A percentile compares a stretch with the other conserved stretches of the same genome.
These are phyloP conservation scores for Xylaria longipes DNA, from an alignment of 495 filamentous ascomycete genomes.

Conservation along the genomic window DNA sequence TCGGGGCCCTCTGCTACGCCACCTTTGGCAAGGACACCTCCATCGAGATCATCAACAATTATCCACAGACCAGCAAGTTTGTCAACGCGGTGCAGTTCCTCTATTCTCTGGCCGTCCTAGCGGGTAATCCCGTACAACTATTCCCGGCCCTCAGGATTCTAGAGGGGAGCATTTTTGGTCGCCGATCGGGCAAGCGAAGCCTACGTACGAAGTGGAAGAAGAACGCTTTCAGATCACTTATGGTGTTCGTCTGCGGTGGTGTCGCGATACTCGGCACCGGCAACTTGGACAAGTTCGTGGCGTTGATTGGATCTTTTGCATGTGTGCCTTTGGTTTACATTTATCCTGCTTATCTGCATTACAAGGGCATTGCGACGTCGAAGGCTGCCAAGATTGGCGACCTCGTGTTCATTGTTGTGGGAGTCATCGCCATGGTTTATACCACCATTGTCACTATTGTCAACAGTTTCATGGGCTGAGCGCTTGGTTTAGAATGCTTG, in stretches of 20 bases:
- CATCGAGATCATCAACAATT: constrained; percentile 70
- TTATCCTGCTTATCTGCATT: constrained; percentile 77
- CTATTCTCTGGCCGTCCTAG: constrained; percentile 67
- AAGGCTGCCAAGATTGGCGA: constrained; percentile 57
- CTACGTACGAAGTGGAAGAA: constrained; percentile 68
- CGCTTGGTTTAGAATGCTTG: background rate
- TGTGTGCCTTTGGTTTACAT: constrained; percentile 93
- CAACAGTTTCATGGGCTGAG: constrained; percentile 47
- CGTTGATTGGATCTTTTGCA: constrained; percentile 66
- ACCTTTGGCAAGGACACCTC: constrained; percentile 64
- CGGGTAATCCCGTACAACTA: constrained; percentile 68
- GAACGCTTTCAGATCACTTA: constrained; percentile 59
- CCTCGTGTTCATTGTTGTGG: constrained; percentile 60
- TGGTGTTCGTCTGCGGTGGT: constrained; percentile 57
- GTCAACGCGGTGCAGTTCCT: constrained; percentile 72
- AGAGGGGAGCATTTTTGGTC: constrained; percentile 60
- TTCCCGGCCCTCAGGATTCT: constrained; percentile 69
- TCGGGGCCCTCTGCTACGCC: constrained; percentile 69
- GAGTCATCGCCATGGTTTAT: constrained; percentile 66
- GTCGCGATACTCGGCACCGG: constrained; percentile 62
- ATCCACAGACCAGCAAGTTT: constrained; percentile 64
- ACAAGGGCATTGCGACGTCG: constrained; percentile 60
- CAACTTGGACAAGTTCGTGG: constrained; percentile 69
- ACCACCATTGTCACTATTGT: constrained; percentile 63
- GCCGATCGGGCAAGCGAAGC: constrained; percentile 61